Base-by-base conservation (phyloP, 2,329 filamentous ascomycete genomes). In the Pyrenophora graminea region DNA sequence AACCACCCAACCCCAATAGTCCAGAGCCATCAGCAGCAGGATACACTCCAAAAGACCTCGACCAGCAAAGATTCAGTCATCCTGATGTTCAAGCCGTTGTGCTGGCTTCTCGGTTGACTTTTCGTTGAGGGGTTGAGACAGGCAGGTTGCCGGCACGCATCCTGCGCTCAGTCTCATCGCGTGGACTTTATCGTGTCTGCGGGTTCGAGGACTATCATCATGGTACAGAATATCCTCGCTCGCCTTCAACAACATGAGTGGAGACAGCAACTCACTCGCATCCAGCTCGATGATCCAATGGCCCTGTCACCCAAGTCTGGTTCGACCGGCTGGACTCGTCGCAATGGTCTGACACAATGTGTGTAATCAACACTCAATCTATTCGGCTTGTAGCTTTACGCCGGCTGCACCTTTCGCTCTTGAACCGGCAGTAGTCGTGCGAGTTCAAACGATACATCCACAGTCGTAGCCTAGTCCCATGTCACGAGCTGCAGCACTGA, bases 331-430 rank as follows among this genome's bases (percentile, higher is more conserved):
- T 58, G 45, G 49, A 36, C 49, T 55, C 45, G 55, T 60, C 55
- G 39, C 44, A 53, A 46, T 54, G 49, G 56, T 45, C 51, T 61
- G 58, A 63, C 55, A 59, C 60, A 57, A 59, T 48, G 55, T 56
- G 39, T 57, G 61, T 56, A 71, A 72, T 71, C 62, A 71, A 70
- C 42, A 47, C 52, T 55, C 65, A 72, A 69, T 71, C 27, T 71
- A 70, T 62, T 41, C 48, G 47, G 54, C 53, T 60, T 48, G 55
- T 45, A 38, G 40, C 44, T 36, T 54, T 39, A 59, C 37, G 15
- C 56, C 62, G 62, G 59, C 37, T 64, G 58, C 66, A 62, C 51
- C 51, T 41, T 40, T 40, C 36, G 39, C 39, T 58, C 41, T 50
- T 56, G 39, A 53, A 42, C 58, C 53, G 53, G 55, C 48, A 61